Evolutionary conservation across 1,139 yeast species (phyloP).

Genomic region (Citeromyces hawaiiensis): DNA sequence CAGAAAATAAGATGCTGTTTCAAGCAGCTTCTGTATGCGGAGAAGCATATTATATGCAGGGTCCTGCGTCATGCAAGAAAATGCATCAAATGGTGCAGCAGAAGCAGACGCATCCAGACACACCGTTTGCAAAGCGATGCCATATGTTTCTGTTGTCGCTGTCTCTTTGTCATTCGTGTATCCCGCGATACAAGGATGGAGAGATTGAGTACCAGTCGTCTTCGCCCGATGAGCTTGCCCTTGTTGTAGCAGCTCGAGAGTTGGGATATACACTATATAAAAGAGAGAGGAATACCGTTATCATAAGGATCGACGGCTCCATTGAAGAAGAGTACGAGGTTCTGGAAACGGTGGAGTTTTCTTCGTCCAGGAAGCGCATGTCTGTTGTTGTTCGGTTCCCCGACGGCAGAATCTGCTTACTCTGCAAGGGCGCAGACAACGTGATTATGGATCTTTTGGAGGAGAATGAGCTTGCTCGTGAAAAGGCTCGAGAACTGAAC

Average conservation of each 20-base stretch:
- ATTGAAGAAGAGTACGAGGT: constrained; percentile 59
- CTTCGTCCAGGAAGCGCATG: constrained; percentile 88
- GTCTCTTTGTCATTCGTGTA: constrained; percentile 83
- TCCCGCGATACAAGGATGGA: constrained; percentile 42
- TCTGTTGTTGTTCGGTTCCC: constrained; percentile 75
- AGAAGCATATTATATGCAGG: constrained; percentile 18
- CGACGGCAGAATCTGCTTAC: constrained; percentile 58
- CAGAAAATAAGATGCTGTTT: constrained; percentile 83
- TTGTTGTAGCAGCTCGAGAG: constrained; percentile 89
- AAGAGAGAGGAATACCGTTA: constrained; percentile 42
- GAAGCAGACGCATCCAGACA: constrained; percentile 59
- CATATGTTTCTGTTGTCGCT: constrained; percentile 68
- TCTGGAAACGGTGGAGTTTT: constrained; percentile 72
- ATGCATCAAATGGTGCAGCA: constrained; percentile 33
- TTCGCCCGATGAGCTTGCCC: constrained; percentile 92
- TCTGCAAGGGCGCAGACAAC: constrained; percentile 96
- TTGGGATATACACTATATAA: constrained; percentile 76
- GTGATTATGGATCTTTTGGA: constrained; percentile 68
- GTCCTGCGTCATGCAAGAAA: constrained; percentile 19
- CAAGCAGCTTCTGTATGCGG: constrained; percentile 81
- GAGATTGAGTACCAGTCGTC: constrained; percentile 75
- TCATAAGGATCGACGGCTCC: constrained; percentile 58
- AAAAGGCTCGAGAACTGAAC: constrained; percentile 53
- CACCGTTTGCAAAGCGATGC: constrained; percentile 59
- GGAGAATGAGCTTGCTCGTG: constrained; percentile 41